Conservation (phyloP, 345 rosid genomes). For the Eucalyptus marginata region DNA sequence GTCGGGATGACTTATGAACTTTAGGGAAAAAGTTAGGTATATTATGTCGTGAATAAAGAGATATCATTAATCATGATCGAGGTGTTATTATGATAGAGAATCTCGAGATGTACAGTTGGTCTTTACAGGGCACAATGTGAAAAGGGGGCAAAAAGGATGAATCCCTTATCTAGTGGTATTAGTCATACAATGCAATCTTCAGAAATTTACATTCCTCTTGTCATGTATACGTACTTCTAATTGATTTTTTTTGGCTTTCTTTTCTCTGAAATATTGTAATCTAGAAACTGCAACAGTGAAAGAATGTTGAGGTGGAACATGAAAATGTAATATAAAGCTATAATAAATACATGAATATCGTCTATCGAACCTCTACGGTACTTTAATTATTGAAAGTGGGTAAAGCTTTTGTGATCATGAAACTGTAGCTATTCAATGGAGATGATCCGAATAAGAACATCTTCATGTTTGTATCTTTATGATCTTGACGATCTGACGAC, state of each 20-base stretch:
- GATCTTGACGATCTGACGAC: neutral
- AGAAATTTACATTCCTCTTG: neutral
- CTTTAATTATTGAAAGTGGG: neutral
- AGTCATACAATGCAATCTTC: neutral
- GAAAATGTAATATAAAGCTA: neutral
- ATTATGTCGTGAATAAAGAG: neutral
- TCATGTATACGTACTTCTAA: neutral
- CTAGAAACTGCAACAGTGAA: neutral
- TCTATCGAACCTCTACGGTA: neutral
- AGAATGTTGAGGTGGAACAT: neutral
- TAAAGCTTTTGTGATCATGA: neutral
- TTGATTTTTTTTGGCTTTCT: neutral
- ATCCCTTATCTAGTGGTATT: neutral
- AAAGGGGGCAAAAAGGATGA: neutral
- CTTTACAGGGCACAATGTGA: neutral
- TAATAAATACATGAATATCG: neutral
- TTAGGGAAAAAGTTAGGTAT: neutral
- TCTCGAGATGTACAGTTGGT: neutral
- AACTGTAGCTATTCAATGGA: neutral
- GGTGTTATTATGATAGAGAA: neutral
- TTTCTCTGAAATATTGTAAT: neutral
- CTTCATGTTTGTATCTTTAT: neutral
- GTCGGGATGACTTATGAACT: slow-evolving; percentile 49
- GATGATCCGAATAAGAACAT: neutral
- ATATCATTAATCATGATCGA: neutral